Conservation (phyloP, 257 asterid species). For the Fraxinus quadrangulata region DNA sequence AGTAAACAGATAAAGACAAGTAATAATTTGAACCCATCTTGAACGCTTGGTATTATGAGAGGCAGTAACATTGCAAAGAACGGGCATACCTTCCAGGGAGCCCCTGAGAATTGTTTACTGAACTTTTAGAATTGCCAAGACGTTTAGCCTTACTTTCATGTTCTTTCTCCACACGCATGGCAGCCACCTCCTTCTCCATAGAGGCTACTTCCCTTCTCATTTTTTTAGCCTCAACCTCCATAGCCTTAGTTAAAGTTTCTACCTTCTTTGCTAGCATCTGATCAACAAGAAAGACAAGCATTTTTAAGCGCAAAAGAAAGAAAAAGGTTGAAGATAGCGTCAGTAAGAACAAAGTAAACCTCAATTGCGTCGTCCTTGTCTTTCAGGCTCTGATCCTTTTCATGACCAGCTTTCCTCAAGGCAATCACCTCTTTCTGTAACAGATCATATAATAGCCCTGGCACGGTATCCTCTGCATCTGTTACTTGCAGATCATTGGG, state of each 20-base stretch:
- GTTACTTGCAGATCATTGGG: slow-evolving; percentile 53
- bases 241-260: slow-evolving; percentile 91
- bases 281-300: slow-evolving; percentile 20
- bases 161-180: slow-evolving; percentile 91
- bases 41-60: background rate
- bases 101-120: slow-evolving; percentile 68
- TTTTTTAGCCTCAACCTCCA: slow-evolving; percentile 99
- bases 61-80: slow-evolving; percentile 13
- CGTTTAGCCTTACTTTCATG: slow-evolving; percentile 75
- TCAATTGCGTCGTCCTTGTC: slow-evolving; percentile 99
- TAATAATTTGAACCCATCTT: background rate
- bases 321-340: slow-evolving; percentile 8
- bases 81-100: slow-evolving; percentile 77
- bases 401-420: slow-evolving; percentile 87
- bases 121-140: slow-evolving; percentile 62
- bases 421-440: slow-evolving; percentile 89
- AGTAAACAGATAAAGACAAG: background rate
- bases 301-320: slow-evolving; percentile 24
- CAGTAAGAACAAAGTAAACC: slow-evolving; percentile 47
- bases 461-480: slow-evolving; percentile 73
- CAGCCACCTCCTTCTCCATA: slow-evolving; percentile 99
- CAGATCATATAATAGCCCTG: slow-evolving; percentile 77
- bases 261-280: slow-evolving; percentile 98
- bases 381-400: slow-evolving; percentile 95
- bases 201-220: slow-evolving; percentile 98